Base-by-base conservation (phyloP, 495 filamentous ascomycete genomes). In the Talaromyces liani region DNA sequence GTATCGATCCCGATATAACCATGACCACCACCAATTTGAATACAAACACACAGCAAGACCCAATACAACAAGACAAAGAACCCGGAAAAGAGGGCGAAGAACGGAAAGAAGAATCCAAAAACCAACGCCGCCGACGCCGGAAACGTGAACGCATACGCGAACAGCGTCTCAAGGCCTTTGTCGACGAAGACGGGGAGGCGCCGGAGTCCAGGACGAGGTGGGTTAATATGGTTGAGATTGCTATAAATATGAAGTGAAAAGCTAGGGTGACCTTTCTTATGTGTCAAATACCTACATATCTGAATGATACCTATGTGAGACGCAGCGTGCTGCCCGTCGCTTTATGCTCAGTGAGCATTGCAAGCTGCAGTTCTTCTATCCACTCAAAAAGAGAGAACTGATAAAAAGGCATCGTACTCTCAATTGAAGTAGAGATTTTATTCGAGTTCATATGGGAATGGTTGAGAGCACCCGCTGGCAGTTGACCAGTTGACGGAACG, bases 221-320 rank as follows among this genome's bases (percentile, higher is more conserved):
- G 74, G 75, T 86, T 62, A 88, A 87, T 69, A 82, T 82, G 62
- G 77, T 92, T 33, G 86, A 91, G 66, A 78, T 89, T 61, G 81
- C 79, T n/a, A 78, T 92, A 34, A 77, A 75, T 55, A 71, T 87
- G 53, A 27, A 27, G 2, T 27, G 25, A 27, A 27, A 27, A 27
- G 25, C 25, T 4, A 27, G n/a, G 25, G 4, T 27, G 25, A 5
- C 27, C 27, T 27, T 27, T 3, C 27, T 27, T 27, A 27, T 27
- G 2, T 27, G 4, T 27, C 27, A 27, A 27, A 27, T 27, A 27
- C 27, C 3, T 27, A 27, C 25, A 27, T 27, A 27, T 27, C 27
- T 3, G 3, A 27, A 27, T 27, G 27, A 27, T 27, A 27, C 27
- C 27, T 27, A 27, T 27, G 27, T 27, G 27, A 27, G 27, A 27